Conservation (phyloP, 495 filamentous ascomycete species). For the Penicillium chermesinum region DNA sequence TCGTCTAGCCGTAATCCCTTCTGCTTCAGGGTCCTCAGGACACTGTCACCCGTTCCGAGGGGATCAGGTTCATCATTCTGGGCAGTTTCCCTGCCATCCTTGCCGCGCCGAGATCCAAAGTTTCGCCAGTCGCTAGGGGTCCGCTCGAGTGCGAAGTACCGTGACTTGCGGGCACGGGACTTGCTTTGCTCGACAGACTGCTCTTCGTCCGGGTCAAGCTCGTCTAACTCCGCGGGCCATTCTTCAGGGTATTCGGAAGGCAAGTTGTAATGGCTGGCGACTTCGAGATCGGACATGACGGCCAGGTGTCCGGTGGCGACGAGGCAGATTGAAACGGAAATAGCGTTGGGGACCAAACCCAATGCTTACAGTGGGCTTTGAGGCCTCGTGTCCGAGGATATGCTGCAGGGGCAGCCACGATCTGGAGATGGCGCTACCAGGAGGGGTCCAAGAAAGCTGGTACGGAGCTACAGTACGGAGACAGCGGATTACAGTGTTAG, state of each 20-base stretch:
- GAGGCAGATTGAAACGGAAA: slow-evolving; percentile 7
- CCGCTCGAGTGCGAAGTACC: slow-evolving; percentile 78
- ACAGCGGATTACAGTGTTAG: not conserved
- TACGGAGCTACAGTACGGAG: not conserved
- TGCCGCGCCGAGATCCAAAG: slow-evolving; percentile 63
- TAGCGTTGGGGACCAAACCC: not conserved
- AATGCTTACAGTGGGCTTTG: not conserved
- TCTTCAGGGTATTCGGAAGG: slow-evolving; percentile 70
- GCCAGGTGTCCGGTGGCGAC: slow-evolving; percentile 6
- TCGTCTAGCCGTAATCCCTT: slow-evolving; percentile 80
- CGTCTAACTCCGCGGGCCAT: slow-evolving; percentile 81
- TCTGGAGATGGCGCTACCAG: not conserved
- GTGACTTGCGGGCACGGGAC: slow-evolving; percentile 61
- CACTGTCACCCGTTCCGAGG: slow-evolving; percentile 72
- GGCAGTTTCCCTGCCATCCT: slow-evolving; percentile 66
- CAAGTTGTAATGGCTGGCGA: slow-evolving; percentile 88
- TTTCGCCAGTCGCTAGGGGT: slow-evolving; percentile 61
- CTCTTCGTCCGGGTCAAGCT: slow-evolving; percentile 64
- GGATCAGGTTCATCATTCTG: slow-evolving; percentile 91
- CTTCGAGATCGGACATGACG: slow-evolving; percentile 60
- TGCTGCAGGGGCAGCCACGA: not conserved
- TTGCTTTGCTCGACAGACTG: slow-evolving; percentile 47
- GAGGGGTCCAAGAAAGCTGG: not conserved
- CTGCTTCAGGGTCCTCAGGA: slow-evolving; percentile 72
- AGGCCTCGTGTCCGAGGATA: not conserved